These are phyloP conservation scores for Aureobasidium sp. DNA, from an alignment of 2,329 filamentous ascomycete species.

Conservation along the genomic window DNA sequence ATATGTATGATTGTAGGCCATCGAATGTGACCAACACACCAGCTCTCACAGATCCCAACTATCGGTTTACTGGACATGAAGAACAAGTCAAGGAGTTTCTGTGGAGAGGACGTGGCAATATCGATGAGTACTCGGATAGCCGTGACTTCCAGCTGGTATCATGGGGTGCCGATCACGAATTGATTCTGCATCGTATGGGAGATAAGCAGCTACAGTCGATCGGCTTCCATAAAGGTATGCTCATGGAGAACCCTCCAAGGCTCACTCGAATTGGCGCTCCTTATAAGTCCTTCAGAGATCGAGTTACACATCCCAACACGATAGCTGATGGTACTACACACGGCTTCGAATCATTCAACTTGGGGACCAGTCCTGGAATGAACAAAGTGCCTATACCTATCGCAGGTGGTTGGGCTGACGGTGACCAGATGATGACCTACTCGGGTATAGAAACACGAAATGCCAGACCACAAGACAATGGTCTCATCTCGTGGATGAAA, in stretches of 20 bases:
- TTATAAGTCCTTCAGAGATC: constrained; percentile 77
- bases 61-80: constrained; percentile 47
- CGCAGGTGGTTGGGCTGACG: constrained; percentile 22
- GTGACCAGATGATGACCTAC: constrained; percentile 39
- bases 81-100: constrained; percentile 80
- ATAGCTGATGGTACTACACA: neutral
- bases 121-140: constrained; percentile 62
- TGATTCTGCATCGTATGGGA: constrained; percentile 69
- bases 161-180: constrained; percentile 79
- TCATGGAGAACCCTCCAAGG: constrained; percentile 46
- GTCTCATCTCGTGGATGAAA: constrained; percentile 56
- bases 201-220: constrained; percentile 56
- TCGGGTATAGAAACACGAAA: constrained; percentile 40
- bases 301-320: neutral
- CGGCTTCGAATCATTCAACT: neutral
- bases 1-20: constrained; percentile 60
- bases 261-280: constrained; percentile 74
- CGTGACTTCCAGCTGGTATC: constrained; percentile 89
- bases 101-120: constrained; percentile 67
- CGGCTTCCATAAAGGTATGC: constrained; percentile 62
- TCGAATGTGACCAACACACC: constrained; percentile 34
- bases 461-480: constrained; percentile 30
- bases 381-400: constrained; percentile 16
- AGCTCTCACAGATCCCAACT: constrained; percentile 43
- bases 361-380: constrained; percentile 16